A percentile compares a stretch with the other conserved stretches of the same genome.
These are phyloP conservation scores for Phytopythium chamaehyphon DNA, from an alignment of 352 stramenopile species.

Conservation along the genomic window DNA sequence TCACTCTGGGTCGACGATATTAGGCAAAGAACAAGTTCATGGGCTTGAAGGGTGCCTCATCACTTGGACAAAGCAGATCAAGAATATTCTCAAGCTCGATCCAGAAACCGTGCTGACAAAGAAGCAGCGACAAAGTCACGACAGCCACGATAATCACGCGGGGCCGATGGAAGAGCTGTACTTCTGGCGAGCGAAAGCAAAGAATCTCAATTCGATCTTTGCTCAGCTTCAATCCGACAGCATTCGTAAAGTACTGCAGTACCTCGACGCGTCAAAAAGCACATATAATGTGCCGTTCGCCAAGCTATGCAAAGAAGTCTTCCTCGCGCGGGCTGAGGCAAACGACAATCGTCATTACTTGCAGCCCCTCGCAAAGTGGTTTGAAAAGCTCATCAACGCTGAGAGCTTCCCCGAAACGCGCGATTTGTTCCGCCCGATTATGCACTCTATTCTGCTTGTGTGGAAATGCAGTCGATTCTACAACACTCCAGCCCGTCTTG, in stretches of 20 bases:
- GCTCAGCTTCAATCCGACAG: conserved; percentile 85
- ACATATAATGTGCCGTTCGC: conserved; percentile 92
- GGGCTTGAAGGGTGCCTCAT: conserved; percentile 88
- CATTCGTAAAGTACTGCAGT: conserved; percentile 85
- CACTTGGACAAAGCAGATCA: conserved; percentile 94
- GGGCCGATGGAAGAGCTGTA: conserved; percentile 84
- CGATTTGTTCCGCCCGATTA: conserved; percentile 81
- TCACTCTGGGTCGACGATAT: not conserved
- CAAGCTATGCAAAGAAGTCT: conserved; percentile 91
- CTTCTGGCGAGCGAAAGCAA: conserved; percentile 85
- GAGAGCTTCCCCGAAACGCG: conserved; percentile 50
- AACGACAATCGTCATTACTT: conserved; percentile 89
- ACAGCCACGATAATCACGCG: conserved; percentile 28
- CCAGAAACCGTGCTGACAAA: conserved; percentile 72
- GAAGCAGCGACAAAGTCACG: conserved; percentile 23
- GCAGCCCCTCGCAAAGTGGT: conserved; percentile 64
- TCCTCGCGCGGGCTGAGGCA: conserved; percentile 78
- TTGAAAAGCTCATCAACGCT: conserved; percentile 32
- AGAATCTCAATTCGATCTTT: conserved; percentile 90
- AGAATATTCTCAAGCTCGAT: conserved; percentile 90
- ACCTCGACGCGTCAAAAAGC: conserved; percentile 83
- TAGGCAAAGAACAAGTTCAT: conserved; percentile 81
- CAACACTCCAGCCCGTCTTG: conserved; percentile 84
- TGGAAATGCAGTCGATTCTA: conserved; percentile 92
- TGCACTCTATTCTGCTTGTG: conserved; percentile 85